These are phyloP conservation scores for Kregervanrija pseudodelftensis DNA, from an alignment of 805 yeast species.

Conservation along the genomic window DNA sequence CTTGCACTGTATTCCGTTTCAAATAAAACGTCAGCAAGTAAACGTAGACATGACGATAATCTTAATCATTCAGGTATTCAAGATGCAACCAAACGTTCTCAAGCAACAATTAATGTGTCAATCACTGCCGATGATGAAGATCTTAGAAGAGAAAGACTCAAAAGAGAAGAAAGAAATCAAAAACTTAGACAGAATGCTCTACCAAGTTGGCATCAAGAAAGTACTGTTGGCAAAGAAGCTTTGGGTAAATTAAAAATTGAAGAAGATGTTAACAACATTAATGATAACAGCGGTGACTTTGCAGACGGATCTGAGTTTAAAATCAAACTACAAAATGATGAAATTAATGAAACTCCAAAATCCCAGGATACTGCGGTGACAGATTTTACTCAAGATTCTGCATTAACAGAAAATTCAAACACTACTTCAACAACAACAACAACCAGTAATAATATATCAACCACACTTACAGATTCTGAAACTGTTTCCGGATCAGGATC, in stretches of 20 bases:
- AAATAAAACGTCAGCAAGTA: slow-evolving; percentile 27
- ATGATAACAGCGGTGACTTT: slow-evolving; percentile 1
- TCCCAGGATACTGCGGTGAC: no score
- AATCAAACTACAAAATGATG: no score
- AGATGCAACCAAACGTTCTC: slow-evolving; percentile 40
- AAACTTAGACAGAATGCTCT: slow-evolving; percentile 84
- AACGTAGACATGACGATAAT: slow-evolving; percentile 18
- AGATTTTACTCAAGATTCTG: no score
- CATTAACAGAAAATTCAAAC: no score
- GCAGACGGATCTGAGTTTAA: no score
- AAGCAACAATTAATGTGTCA: slow-evolving; percentile 83
- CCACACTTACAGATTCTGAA: no score
- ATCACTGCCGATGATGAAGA: slow-evolving; percentile 84
- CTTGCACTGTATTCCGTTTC: slow-evolving; percentile 64
- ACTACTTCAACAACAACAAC: no score
- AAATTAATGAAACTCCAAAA: no score
- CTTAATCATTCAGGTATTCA: slow-evolving; percentile 17
- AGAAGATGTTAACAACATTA: slow-evolving; percentile 30
- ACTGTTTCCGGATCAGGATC: no score
- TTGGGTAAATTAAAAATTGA: slow-evolving; percentile 49
- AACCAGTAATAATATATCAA: no score
- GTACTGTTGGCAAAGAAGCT: slow-evolving; percentile 73
- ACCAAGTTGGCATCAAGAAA: slow-evolving; percentile 92
- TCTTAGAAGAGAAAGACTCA: slow-evolving; percentile 51
- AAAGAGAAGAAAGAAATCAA: slow-evolving; percentile 60